Base-by-base conservation (phyloP, 2,329 filamentous ascomycete genomes). In the Colletotrichum chrysophilum region DNA sequence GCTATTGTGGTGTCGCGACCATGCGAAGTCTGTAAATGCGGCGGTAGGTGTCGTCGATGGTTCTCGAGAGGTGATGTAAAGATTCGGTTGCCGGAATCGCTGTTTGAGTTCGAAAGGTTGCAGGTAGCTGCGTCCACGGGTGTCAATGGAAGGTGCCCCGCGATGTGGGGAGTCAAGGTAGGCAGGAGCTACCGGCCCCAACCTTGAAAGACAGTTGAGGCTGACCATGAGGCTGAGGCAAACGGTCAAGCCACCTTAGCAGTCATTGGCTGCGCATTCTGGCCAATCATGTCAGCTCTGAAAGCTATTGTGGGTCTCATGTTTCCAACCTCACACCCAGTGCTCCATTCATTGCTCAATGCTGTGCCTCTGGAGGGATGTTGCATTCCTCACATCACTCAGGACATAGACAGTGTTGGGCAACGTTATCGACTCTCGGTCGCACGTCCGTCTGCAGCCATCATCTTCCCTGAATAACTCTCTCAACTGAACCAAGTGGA, bases 111-210 rank as follows among this genome's bases (percentile, higher is more conserved):
- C 43, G 61, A 9, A 10, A 67, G 28, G 56, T 75, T 48, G 43
- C 5, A 48, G n/a, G 61, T 43, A 71, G 65, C 70, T 69, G 65
- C 56, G 48, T 75, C 30, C 55, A 38, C 34, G 43, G 43, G 43
- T 48, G 18, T 48, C 43, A 21, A 48, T 48, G 56, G 32, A 52
- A 34, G 36, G 30, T 75, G 74, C 74, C 74, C 74, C 74, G 71
- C 74, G 71, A 75, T 76, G 74, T 76, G 70, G 70, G 65, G 70
- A 67, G 30, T 26, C n/a, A 48, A 56, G 68, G 43, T 68, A 38
- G 70, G 56, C 30, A 36, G 74, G 70, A 67, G 58, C 62, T 68
- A 55, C 61, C 43, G 13, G 26, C n/a, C 48, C 56, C 56, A 43
- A 21, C 43, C 14, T 55, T 24, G 60, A 60, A 34, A 60, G 34